Base-by-base conservation (phyloP, 2,329 filamentous ascomycete species). In the Trichophyton schoenleinii region DNA sequence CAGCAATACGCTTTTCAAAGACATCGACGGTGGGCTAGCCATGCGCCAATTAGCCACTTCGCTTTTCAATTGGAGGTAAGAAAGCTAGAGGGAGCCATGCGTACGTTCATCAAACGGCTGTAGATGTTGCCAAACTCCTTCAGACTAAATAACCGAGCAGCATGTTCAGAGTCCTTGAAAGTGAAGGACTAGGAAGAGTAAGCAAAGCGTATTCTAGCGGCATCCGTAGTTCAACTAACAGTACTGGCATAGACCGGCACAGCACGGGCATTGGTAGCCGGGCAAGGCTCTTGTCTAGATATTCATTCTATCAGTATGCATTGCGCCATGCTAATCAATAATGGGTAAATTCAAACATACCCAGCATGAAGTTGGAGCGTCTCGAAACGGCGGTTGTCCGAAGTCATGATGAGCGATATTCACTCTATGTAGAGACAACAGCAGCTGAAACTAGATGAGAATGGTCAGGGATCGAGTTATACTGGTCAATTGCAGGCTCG, bases 91-190 rank as follows among this genome's bases (percentile, higher is more conserved):
- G 13, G 22, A 6, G 13, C 75, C 83, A 71, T 70, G 89, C 88
- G 71, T 70, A 90, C 88, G 76, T 97, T 96, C 87, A 89, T 90
- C 69, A 99, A 91, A 66, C 94, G 89, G 74, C 87, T 94, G 81
- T 99, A 99, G 74, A 97, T 95, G 78, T 97, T 97, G 76, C 91
- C 94, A 70, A 89, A 88, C 77, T 97, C 91, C 79, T 97, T 95
- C 75, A 99, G 88, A 72, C 90, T 89, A 72, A 99, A 99, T 48
- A 99, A 86, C 73, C 91, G 86, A 61, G 94, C 94, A 64, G 90
- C 94, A 71, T 97, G 94, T 58, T 91, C 92, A 59, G 90, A 96
- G 79, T 97, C 89, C 83, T 97, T 87, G 83, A 99, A 99, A 60
- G 84, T 85, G 76, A 80, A 99, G 70, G 90, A 96, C 87, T 91